Base-by-base conservation (phyloP, 306 rosid genomes). In the cucumber (Cucumis sativus) region DNA sequence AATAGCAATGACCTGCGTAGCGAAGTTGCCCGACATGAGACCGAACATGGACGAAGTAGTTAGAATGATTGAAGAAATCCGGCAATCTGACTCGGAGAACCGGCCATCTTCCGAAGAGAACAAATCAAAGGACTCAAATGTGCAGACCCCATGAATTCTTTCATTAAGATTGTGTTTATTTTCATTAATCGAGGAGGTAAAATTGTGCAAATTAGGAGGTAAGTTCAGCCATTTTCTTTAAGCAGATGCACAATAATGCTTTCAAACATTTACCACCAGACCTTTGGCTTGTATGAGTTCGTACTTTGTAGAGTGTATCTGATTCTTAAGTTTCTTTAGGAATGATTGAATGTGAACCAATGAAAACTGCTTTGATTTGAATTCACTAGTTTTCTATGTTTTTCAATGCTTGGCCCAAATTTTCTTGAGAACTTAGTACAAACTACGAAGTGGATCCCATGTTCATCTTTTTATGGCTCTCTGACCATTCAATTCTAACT, bases 51-150 rank as follows among this genome's bases (percentile, higher is more conserved):
- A 84, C 47, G 96, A 93, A 80, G 94, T 90, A 18, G 97, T 90
- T 77, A 87, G 90, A 84, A 88, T 93, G 98, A 91, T 93, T 1
- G 98, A 91, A 84, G 98, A 93, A 79, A 82, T 93, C 81, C 92
- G 98, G 89, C 98, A 84, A 88, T 89, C 96, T 6, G 97, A 93
- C 98, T 93, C 96, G 37, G 98, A 93, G 87, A 89, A 93, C 93
- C 97, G 97, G 79, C 96, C 90, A 2, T 93, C 97, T 78, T 89
- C 97, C 0, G 98, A 93, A 82, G 98, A 93, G 86, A 91, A 93
- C 82, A 93, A 91, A 80, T 91, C 98, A 81, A 89, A 90, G 88
- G 94, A 89, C 83, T 92, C 91, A 56, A 93, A 86, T 83, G 90
- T 87, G 80, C 96, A 84, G 77, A 91, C 98, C 83, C 97, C 96